Base-by-base conservation (phyloP, 805 yeast genomes). In the Kuraishia capsulata region DNA sequence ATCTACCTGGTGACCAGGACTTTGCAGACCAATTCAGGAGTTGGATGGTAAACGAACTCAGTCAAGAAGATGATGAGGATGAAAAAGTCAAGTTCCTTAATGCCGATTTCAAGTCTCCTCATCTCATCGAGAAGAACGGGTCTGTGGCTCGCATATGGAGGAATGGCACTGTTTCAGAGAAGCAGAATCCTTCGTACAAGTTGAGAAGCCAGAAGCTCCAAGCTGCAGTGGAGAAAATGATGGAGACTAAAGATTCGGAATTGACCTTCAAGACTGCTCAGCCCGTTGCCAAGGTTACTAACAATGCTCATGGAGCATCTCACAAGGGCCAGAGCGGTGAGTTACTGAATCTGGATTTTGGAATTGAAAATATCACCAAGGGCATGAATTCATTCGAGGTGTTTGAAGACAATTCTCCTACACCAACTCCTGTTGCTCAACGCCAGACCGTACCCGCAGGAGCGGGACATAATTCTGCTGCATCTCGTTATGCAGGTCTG, bases 1-100 rank as follows among this genome's bases (percentile, higher is more conserved):
- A 67, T 40, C 39, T 65, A 20, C 64, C 73, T 1, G 61, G 62
- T 33, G 69, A 62, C 43, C 65, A 71, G 5, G 71, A 65, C 2
- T 58, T 66, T 43, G 69, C 55, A 36, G 53, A 53, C 35, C 65
- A 64, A 37, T 63, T 65, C 46, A 50, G 51, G 23, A 44, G 48
- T 31, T 49, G 59, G 33, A 33, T 44, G 20, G 33, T 29, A 6
- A 5, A 11, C 13, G 40, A 31, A 11, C 11, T 10, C n/a, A 19
- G 6, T 8, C 17, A 17, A 9, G 11, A 24, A 24, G 31, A 28
- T 11, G 26, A 23, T 23, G 26, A 23, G 11, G 18, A 6, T 5
- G 18, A 18, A 13, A 14, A 31, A 14, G 11, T 13, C 9, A 14
- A 17, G 16, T 13, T n/a, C 6, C 20, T 17, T 20, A 20, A 31